These are phyloP conservation scores for Agapanthus africanus DNA, from an alignment of 106 monocot species.

Conservation along the genomic window DNA sequence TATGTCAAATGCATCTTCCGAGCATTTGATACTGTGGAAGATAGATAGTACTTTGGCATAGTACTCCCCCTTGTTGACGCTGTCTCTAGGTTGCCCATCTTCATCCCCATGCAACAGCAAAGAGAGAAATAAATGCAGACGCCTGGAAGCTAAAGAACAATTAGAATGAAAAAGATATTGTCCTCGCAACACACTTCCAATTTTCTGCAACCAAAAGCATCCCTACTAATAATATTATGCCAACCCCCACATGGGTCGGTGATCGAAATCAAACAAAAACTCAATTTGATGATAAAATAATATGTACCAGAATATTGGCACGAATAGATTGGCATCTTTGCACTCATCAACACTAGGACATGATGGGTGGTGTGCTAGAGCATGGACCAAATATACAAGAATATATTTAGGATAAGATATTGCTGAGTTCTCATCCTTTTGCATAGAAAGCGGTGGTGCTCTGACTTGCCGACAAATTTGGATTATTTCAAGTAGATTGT, in stretches of 20 bases:
- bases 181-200: not conserved
- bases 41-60: slow-evolving; percentile 49
- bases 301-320: slow-evolving; percentile 77
- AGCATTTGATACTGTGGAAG: slow-evolving; percentile 59
- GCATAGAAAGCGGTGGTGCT: slow-evolving; percentile 64
- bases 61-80: slow-evolving; percentile 37
- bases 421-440: slow-evolving; percentile 48
- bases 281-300: not conserved
- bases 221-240: not conserved
- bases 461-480: slow-evolving; percentile 86
- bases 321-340: slow-evolving; percentile 46
- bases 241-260: no score
- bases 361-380: slow-evolving; percentile 73
- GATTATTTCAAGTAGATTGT: slow-evolving; percentile 63
- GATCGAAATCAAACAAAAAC: no score
- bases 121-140: slow-evolving; percentile 76
- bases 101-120: slow-evolving; percentile 65
- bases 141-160: slow-evolving; percentile 29
- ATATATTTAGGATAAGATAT: slow-evolving; percentile 78
- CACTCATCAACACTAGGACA: slow-evolving; percentile 53
- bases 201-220: slow-evolving; percentile 3
- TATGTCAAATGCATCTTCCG: slow-evolving; percentile 70
- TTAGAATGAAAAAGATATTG: slow-evolving; percentile 4
- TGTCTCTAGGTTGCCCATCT: slow-evolving; percentile 4
- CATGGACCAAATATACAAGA: slow-evolving; percentile 81